A percentile compares a stretch with the other conserved stretches of the same genome.
These are phyloP conservation scores for Lentinula aciculospora DNA, from an alignment of 768 basidiomycete genomes.

Conservation along the genomic window DNA sequence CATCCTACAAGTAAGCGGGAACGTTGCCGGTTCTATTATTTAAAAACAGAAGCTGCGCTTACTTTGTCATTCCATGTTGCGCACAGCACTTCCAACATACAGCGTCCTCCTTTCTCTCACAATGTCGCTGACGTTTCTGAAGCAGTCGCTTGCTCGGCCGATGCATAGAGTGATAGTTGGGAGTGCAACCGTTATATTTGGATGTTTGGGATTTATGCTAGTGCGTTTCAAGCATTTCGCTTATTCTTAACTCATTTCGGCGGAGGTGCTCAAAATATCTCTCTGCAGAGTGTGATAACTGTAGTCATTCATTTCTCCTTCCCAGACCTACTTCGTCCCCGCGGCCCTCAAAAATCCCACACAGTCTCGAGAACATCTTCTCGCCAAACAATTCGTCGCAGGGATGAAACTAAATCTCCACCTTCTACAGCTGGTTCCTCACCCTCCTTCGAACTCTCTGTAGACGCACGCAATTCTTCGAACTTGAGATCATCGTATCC, in stretches of 20 bases:
- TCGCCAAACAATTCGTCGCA: background rate
- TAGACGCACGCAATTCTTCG: background rate
- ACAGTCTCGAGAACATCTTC: background rate
- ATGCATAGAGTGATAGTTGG: background rate
- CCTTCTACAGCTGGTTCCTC: background rate
- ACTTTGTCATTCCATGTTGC: background rate
- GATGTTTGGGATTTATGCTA: background rate
- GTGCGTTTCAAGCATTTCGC: background rate
- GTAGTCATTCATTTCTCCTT: background rate
- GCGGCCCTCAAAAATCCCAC: background rate
- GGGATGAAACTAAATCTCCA: background rate
- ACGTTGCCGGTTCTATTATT: background rate
- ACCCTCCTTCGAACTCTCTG: background rate
- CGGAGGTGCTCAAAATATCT: background rate
- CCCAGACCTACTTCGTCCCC: background rate
- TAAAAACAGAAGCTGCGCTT: background rate
- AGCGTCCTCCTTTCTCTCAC: background rate
- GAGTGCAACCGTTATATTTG: background rate
- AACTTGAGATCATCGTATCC: background rate
- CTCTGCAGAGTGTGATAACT: background rate
- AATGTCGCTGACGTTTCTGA: background rate
- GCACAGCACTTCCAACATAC: background rate
- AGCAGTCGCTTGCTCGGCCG: background rate
- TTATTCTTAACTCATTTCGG: background rate
- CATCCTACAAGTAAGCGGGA: background rate